phyloP scores from a whole-genome alignment of 106 monocot genomes.

The Allium cepa region DNA sequence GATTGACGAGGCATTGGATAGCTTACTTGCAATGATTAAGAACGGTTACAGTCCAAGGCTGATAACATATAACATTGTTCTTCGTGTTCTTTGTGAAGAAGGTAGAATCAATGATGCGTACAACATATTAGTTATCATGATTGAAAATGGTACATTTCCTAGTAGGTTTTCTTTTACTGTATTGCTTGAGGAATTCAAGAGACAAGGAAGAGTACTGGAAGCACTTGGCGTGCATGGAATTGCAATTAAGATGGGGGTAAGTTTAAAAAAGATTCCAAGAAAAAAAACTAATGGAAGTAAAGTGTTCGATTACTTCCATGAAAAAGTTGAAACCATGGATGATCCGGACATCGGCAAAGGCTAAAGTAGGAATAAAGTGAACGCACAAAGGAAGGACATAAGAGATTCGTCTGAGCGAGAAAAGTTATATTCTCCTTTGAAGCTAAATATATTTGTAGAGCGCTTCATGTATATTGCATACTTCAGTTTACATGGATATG shows the following conservation, averaged over 20 bases:
- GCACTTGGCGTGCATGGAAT: constrained; percentile 46
- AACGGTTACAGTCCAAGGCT: constrained; percentile 47
- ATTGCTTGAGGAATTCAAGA: constrained; percentile 41
- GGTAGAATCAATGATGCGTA: constrained; percentile 56
- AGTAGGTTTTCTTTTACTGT: constrained; percentile 49
- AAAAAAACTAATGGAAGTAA: constrained; percentile 5
- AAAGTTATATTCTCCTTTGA: no score
- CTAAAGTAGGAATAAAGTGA: constrained; percentile 30
- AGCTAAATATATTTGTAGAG: no score
- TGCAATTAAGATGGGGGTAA: constrained; percentile 57
- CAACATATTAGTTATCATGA: constrained; percentile 41
- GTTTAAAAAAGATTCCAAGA: constrained; percentile 24
- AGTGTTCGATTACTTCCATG: neutral
- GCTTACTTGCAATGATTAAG: constrained; percentile 55
- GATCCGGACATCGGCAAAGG: no score
- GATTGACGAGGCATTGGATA: constrained; percentile 30
- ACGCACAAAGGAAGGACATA: constrained; percentile 75
- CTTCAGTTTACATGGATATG: no score
- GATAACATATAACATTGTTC: constrained; percentile 54
- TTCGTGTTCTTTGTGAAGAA: constrained; percentile 46
- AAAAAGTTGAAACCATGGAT: neutral
- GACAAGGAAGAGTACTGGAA: constrained; percentile 36
- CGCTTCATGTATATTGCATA: no score
- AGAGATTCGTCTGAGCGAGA: constrained; percentile 3
- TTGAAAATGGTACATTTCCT: constrained; percentile 32